These are phyloP conservation scores for Saturnispora dispora DNA, from an alignment of 805 yeast genomes.

Conservation along the genomic window DNA sequence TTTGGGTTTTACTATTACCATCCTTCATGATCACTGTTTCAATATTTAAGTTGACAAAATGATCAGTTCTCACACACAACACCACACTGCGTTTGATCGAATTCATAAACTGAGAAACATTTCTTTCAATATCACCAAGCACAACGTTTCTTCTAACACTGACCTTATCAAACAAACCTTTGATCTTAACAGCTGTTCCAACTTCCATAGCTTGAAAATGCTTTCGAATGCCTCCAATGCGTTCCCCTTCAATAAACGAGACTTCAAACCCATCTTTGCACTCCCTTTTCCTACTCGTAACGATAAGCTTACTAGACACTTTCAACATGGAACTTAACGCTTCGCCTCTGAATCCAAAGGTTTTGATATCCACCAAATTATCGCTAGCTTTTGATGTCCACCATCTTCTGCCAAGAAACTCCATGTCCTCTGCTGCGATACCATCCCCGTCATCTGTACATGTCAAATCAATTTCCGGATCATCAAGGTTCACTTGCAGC, in stretches of 20 bases:
- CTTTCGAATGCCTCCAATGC: constrained; percentile 3
- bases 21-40: not conserved
- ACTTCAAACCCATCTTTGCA: constrained; percentile 24
- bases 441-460: constrained; percentile 73
- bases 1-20: not conserved
- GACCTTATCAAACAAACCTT: constrained; percentile 33
- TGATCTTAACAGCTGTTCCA: constrained; percentile 34
- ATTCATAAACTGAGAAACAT: constrained; percentile 19
- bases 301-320: constrained; percentile 33
- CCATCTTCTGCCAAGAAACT: constrained; percentile 36
- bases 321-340: constrained; percentile 50
- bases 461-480: constrained; percentile 20
- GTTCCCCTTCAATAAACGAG: constrained; percentile 14
- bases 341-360: constrained; percentile 69
- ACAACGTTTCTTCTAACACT: constrained; percentile 35
- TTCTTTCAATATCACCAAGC: constrained; percentile 6
- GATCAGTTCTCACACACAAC: constrained; percentile 19
- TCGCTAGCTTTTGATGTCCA: constrained; percentile 44
- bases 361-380: constrained; percentile 30
- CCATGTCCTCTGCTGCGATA: constrained; percentile 40
- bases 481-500: constrained; percentile 19
- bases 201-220: not conserved
- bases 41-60: constrained; percentile 19
- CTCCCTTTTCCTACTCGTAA: constrained; percentile 36
- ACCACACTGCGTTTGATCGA: constrained; percentile 27